These are phyloP conservation scores for Paralagenidium karlingii DNA, from an alignment of 352 stramenopile species.

Conservation along the genomic window DNA sequence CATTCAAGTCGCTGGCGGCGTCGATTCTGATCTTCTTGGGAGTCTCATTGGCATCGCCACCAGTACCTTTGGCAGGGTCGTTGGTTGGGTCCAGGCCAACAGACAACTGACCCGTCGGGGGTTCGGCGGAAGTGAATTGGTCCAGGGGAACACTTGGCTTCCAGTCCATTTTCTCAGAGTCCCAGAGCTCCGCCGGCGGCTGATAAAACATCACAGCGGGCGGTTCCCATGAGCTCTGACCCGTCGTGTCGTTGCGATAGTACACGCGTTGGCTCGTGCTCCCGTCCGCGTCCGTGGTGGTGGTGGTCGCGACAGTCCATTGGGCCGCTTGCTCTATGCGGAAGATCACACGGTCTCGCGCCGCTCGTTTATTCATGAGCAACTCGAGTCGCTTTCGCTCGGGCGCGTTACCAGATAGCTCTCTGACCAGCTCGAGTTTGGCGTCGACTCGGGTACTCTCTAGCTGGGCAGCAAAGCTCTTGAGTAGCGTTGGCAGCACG, in stretches of 20 bases:
- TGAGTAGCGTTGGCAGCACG: conserved; percentile 43
- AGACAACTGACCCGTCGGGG: too few species aligned
- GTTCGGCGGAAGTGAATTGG: too few species aligned
- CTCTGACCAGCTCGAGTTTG: conserved; percentile 4
- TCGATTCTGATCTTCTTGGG: background rate
- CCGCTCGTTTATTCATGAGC: conserved; percentile 18
- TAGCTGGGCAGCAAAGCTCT: conserved; percentile 12
- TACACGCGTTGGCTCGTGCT: conserved; percentile 19
- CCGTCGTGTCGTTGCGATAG: conserved; percentile 38
- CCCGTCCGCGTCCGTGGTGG: conserved; percentile 9
- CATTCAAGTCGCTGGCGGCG: background rate
- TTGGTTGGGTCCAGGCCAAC: too few species aligned
- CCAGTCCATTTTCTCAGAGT: conserved; percentile 41
- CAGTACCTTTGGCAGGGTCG: background rate
- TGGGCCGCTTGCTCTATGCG: conserved; percentile 25
- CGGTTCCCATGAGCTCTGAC: conserved; percentile 36
- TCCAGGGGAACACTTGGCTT: conserved; percentile 24
- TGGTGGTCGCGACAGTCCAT: too few species aligned
- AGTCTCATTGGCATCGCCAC: background rate
- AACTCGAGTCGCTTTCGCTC: conserved; percentile 20
- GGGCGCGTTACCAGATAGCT: conserved; percentile 10
- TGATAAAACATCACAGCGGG: conserved; percentile 47
- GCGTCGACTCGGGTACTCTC: background rate
- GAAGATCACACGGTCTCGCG: conserved; percentile 20
- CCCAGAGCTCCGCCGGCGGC: conserved; percentile 35